Conservation (phyloP, 495 filamentous ascomycete species). For the Pyrenopolyporus hunteri region DNA sequence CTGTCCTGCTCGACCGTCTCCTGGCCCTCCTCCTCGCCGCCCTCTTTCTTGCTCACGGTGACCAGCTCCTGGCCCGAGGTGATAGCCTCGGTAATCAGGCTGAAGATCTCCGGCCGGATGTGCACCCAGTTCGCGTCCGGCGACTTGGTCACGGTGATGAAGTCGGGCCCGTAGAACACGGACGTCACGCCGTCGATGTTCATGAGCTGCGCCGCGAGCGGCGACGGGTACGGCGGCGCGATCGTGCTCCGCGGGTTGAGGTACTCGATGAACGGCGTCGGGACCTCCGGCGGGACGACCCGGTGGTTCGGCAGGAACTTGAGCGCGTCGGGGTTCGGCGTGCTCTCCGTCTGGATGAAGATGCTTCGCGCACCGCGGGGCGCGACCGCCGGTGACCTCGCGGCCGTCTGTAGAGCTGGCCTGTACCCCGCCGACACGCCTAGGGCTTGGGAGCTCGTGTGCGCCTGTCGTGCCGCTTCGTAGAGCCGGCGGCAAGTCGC, state of each 20-base stretch:
- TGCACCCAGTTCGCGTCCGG: constrained; percentile 89
- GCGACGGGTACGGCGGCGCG: constrained; percentile 89
- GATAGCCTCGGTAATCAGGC: constrained; percentile 88
- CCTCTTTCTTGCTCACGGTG: constrained; percentile 64
- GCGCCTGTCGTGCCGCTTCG: constrained; percentile 31
- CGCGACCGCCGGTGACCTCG: constrained; percentile 20
- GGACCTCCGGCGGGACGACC: constrained; percentile 74
- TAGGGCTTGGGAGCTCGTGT: constrained; percentile 35
- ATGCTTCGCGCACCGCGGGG: constrained; percentile 71
- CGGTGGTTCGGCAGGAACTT: constrained; percentile 92
- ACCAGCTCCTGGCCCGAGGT: constrained; percentile 83
- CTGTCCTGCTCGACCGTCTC: constrained; percentile 64
- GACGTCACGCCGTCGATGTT: constrained; percentile 89
- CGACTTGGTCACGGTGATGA: constrained; percentile 94
- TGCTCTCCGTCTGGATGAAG: constrained; percentile 96
- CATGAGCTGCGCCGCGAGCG: constrained; percentile 85
- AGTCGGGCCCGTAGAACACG: constrained; percentile 94
- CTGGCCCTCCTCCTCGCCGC: constrained; percentile 44
- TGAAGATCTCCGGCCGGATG: constrained; percentile 93
- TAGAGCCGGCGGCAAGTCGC: constrained; percentile 29
- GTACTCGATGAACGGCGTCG: constrained; percentile 86
- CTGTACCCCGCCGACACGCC: constrained; percentile 38
- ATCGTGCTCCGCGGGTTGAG: constrained; percentile 85
- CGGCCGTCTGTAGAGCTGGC: constrained; percentile 12
- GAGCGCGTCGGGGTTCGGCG: constrained; percentile 88